Base-by-base conservation (phyloP, 371 early-diverging fungal genomes). In the Rhizomucor pusillus region DNA sequence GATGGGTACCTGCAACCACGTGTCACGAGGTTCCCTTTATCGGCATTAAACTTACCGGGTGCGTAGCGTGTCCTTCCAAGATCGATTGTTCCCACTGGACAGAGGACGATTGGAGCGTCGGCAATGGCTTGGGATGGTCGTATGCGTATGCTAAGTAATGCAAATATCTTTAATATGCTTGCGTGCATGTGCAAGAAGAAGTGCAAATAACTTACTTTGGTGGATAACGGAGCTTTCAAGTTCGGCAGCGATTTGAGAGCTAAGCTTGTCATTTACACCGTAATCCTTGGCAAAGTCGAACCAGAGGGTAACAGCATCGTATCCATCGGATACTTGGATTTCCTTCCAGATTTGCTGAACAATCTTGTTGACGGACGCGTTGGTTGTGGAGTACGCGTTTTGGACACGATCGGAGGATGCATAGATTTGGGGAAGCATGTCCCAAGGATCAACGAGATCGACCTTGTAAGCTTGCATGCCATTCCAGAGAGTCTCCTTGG, bases 61-160 rank as follows among this genome's bases (percentile, higher is more conserved):
- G 90, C 0, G 87, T 87, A n/a, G 87, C 84, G 52, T 90, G 90
- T 12, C 90, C 90, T 58, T 90, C 90, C 11, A 87, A 63, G 19
- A 90, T 75, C 37, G 79, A 69, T 60, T 86, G 87, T 55, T 90
- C 90, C 90, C 90, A 90, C 47, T 82, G 79, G n/a, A 85, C 63
- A 2, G 74, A 64, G 7, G 82, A 65, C 2, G 73, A 71, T 2
- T 59, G 43, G 16, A 86, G 61, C 22, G 61, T 65, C 13, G 84
- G 89, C 1, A 68, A 45, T 0, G 73, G 59, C 18, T 73, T 75
- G 40, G 76, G 79, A 54, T 77, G 61, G 47, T 68, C 68, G 61
- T 83, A 89, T 34, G 33, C 36, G 35, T 41, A 11, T 11, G 50
- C 29, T 50, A 3, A 50, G 13, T 18, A 36, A 14, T 48, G 18